Evolutionary conservation across 2,329 filamentous ascomycete species (phyloP).

Genomic region (Arthrobotrys sinensis): DNA sequence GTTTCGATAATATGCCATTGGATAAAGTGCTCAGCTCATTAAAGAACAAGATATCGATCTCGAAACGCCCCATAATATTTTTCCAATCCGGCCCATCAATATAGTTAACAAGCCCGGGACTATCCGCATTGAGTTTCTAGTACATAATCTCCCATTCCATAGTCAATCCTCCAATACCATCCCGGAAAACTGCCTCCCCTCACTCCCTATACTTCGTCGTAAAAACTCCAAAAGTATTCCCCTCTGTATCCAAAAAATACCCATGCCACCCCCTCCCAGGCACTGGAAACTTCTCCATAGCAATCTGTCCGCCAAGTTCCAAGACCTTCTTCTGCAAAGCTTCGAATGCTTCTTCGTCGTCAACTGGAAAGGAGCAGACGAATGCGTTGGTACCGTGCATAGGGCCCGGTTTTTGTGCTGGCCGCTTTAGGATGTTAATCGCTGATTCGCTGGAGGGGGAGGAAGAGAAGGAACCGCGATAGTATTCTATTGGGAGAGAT

Average conservation of each 20-base stretch:
- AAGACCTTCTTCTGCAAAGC: constrained; percentile 34
- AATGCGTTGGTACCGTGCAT: constrained; percentile 55
- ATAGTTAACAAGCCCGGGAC: too few species aligned
- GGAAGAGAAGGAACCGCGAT: constrained; percentile 40
- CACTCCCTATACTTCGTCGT: constrained; percentile 35
- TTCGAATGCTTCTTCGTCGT: constrained; percentile 40
- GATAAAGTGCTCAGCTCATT: too few species aligned
- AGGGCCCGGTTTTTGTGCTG: constrained; percentile 8
- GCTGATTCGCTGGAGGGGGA: background rate
- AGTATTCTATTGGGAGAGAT: constrained; percentile 47
- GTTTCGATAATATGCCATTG: too few species aligned
- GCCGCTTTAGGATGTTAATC: constrained; percentile 55
- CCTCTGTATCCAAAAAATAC: constrained; percentile 59
- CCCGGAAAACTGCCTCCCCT: too few species aligned
- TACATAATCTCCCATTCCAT: too few species aligned
- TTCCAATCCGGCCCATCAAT: too few species aligned
- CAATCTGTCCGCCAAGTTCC: constrained; percentile 45
- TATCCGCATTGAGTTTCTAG: too few species aligned
- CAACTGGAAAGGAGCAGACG: constrained; percentile 55
- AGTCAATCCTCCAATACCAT: too few species aligned
- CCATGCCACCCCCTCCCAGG: constrained; percentile 58
- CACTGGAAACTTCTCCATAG: constrained; percentile 40
- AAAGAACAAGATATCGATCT: too few species aligned
- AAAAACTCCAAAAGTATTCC: constrained; percentile 60
- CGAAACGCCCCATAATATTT: too few species aligned